Base-by-base conservation (phyloP, 768 basidiomycete species). In the Favolaschia claudopus region DNA sequence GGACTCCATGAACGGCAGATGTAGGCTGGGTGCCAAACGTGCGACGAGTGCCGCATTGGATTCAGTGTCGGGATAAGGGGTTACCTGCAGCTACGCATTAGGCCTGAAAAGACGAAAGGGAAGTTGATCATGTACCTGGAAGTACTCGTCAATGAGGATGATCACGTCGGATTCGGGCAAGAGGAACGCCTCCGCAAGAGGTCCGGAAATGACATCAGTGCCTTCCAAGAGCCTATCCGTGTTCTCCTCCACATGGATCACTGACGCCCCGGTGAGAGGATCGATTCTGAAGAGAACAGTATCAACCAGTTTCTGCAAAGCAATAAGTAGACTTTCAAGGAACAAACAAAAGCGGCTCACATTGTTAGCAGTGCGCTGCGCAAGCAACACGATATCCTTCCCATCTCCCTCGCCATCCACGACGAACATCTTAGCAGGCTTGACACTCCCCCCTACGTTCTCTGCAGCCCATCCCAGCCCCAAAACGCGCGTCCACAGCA, bases 401-500 rank as follows among this genome's bases (percentile, higher is more conserved):
- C 75, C 76, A 40, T 82, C 82, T 22, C 70, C 75, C 59, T 81
- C 76, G 34, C 77, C 77, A 22, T 78, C 81, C 7, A 81, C 72
- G 17, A 82, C 77, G 67, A 85, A 92, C 25, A 92, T 69, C 72
- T 86, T 91, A 33, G 83, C 73, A 6, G 91, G 89, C 5, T 81
- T 54, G 19, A 91, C 71, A 24, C 67, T 73, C 15, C 82, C 89
- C 17, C 88, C 89, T 22, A 86, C 74, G 33, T 76, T 72, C 31
- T 76, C 67, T 7, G 76, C 79, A 0, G 86, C 86, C 83, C 85
- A 88, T 2, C 89, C 91, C 27, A 90, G 77, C 1, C 92, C 91
- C 2, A 96, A 78, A 2, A 92, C 77, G 10, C 86, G 85, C 62
- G 84, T 89, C 95, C 95, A 98, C 2, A 96, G 68, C 28, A 93